Base-by-base conservation (phyloP, 345 rosid genomes). In the Aethionema arabicum region DNA sequence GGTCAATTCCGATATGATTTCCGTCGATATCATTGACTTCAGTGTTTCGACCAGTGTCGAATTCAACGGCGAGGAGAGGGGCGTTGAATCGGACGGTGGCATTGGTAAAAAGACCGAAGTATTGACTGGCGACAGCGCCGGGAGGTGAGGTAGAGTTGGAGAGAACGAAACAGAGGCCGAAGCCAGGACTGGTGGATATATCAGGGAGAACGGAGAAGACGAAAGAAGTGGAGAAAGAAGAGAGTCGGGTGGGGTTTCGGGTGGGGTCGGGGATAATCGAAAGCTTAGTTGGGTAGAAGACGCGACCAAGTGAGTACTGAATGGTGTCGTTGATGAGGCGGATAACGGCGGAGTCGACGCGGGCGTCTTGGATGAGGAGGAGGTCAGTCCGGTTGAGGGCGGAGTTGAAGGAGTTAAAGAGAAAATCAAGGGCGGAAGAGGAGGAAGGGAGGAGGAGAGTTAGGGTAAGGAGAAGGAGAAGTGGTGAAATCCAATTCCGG, bases 81-180 rank as follows among this genome's bases (percentile, higher is more conserved):
- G 84, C 86, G 3, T 33, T 75, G 11, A 52, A 15, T 4, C 44
- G 59, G 15, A 61, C 60, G 3, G 83, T 78, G 33, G 85, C 35
- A 33, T 75, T 42, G 11, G 79, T 72, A 68, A 91, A 91, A 44
- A 87, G 79, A 11, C 96, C 96, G 12, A 87, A 87, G 77, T 80
- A 87, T 56, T 91, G 96, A 69, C 96, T 44, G 3, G 88, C 77
- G 5, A 91, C 5, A 3, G 95, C 86, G 0, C 70, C 80, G 0
- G 96, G 90, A 2, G 96, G 96, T 15, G 86, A 77, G 0, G 93
- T 84, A 63, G 81, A 80, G 43, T 88, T 85, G 55, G 88, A 80
- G 74, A 91, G 91, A 63, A 83, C 89, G 72, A 91, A 85, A 42
- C 86, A 81, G 63, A 91, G 90, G 74, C 93, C 98, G 30, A 87